Evolutionary conservation across 805 yeast genomes (phyloP).

Genomic region (Saitoella complicata): DNA sequence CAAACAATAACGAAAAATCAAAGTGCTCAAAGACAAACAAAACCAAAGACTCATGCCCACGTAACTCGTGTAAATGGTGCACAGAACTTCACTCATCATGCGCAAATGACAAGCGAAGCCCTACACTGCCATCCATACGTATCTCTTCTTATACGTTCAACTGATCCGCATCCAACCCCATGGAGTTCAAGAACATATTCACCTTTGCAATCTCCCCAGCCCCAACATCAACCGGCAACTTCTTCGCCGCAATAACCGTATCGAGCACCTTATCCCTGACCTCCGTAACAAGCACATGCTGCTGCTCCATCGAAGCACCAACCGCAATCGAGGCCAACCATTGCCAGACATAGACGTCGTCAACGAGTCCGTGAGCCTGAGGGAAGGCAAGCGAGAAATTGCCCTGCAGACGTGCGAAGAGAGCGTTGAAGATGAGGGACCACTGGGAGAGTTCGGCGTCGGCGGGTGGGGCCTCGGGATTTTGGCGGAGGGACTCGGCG

Average conservation of each 20-base stretch:
- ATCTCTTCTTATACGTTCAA: slow-evolving; percentile 21
- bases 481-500: slow-evolving; percentile 76
- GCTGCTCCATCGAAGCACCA: slow-evolving; percentile 76
- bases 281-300: slow-evolving; percentile 85
- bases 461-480: slow-evolving; percentile 35
- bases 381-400: slow-evolving; percentile 57
- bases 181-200: slow-evolving; percentile 84
- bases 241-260: slow-evolving; percentile 63
- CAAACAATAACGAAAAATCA: too few relatives aligned
- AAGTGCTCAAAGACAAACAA: too few relatives aligned
- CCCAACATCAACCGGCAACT: slow-evolving; percentile 35
- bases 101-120: too few relatives aligned
- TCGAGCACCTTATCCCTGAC: slow-evolving; percentile 87
- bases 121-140: too few relatives aligned
- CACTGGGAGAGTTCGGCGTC: slow-evolving; percentile 44
- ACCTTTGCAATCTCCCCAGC: slow-evolving; percentile 55
- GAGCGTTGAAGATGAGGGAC: slow-evolving; percentile 64
- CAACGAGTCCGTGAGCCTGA: slow-evolving; percentile 21
- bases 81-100: too few relatives aligned
- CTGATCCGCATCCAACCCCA: slow-evolving; percentile 68
- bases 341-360: slow-evolving; percentile 87
- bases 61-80: too few relatives aligned
- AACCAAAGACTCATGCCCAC: too few relatives aligned
- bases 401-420: slow-evolving; percentile 66
- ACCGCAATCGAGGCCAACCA: slow-evolving; percentile 85